phyloP scores from a whole-genome alignment of 495 filamentous ascomycete genomes.

The Rostrohypoxylon terebratum region DNA sequence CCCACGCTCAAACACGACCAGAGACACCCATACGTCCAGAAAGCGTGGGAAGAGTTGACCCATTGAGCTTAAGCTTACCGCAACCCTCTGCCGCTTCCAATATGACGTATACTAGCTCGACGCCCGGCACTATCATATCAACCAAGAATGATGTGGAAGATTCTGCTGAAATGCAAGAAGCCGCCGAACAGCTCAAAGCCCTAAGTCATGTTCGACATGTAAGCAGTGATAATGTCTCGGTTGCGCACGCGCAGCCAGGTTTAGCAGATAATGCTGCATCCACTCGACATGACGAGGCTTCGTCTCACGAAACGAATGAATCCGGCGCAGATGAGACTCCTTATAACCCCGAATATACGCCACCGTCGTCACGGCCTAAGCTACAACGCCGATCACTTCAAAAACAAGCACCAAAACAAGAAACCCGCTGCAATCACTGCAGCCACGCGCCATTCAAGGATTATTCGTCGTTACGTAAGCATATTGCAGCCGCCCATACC shows the following conservation, averaged over 20 bases:
- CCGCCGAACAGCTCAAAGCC: slow-evolving; percentile 68
- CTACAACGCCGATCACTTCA: slow-evolving; percentile 60
- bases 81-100: slow-evolving; percentile 35
- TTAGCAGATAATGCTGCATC: slow-evolving; percentile 26
- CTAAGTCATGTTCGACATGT: slow-evolving; percentile 66
- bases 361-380: slow-evolving; percentile 59
- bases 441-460: slow-evolving; percentile 70
- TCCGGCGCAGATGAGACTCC: slow-evolving; percentile 54
- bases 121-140: slow-evolving; percentile 36
- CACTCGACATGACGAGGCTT: slow-evolving; percentile 55
- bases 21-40: slow-evolving; percentile 52
- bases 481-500: slow-evolving; percentile 69
- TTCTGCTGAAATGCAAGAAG: slow-evolving; percentile 69
- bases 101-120: slow-evolving; percentile 40
- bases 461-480: slow-evolving; percentile 67
- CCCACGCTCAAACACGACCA: slow-evolving; percentile 45
- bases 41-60: slow-evolving; percentile 43
- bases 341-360: slow-evolving; percentile 55
- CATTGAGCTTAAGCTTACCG: slow-evolving; percentile 29
- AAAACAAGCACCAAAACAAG: slow-evolving; percentile 64
- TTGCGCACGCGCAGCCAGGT: slow-evolving; percentile 35
- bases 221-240: slow-evolving; percentile 55
- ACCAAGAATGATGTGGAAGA: slow-evolving; percentile 66
- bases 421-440: slow-evolving; percentile 65
- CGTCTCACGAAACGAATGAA: slow-evolving; percentile 56